Evolutionary conservation across 2,329 filamentous ascomycete genomes (phyloP), one percentile per base, ranked within the genome.

Genomic region (Botrytis pseudocinerea): DNA sequence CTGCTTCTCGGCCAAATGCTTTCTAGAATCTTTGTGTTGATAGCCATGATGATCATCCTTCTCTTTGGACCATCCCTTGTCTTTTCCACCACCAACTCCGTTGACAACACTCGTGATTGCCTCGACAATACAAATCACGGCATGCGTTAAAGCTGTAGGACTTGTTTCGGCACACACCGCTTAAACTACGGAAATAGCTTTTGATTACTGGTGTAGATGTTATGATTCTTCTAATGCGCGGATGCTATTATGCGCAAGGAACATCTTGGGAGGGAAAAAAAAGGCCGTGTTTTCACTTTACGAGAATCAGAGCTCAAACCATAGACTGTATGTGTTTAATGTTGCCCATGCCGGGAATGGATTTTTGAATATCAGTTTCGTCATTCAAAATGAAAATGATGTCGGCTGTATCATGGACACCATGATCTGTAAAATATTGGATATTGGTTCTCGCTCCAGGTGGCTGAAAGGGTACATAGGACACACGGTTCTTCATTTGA

Each of bases 331-430:
- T 75, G 69, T 79, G 78, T 14, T 72, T 70, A 42, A 80, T 77
- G 66, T 79, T 80, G 7, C 71, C 35, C 54, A 72, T 70, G 18
- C 74, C 22, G 10, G 77, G 76, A 35, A 80, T 76, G 7, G 76
- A 51, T 14, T 40, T 57, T 0, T 68, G 48, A 4, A 73, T 75
- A 48, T 77, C 63, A 12, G 78, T 78, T 4, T 77, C 64, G 32
- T 78, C 79, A 54, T 80, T 80, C 18, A 80, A 44, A 64, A 80
- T 78, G 70, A 80, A 80, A 44, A 80, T 38, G 62, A 79, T 79
- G 69, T 80, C 78, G 3, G 79, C 78, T 7, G 74, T 74, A 25
- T 57, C 77, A 46, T 80, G 78, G n/a, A 80, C 72, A 35, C 74
- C 78, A 72, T 80, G 78, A 4, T 73, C 71, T 46, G 80, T 71